Percentiles rank a stretch among this genome's conserved stretches.
phyloP scores from a whole-genome alignment of 2,329 filamentous ascomycete genomes.

The Xylaria sp. region DNA sequence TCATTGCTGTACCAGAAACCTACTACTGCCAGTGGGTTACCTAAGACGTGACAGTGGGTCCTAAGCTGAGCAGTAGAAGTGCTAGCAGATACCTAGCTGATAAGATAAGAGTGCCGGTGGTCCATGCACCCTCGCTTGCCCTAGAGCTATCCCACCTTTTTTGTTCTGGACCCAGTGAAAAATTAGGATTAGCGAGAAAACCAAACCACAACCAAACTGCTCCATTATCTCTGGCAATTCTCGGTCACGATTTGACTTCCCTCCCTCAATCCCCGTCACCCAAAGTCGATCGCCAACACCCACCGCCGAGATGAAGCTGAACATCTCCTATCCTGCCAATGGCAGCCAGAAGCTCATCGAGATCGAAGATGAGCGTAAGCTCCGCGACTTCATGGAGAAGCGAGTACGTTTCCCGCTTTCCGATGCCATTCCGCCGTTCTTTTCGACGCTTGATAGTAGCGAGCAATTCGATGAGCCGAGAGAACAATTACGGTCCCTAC shows the following conservation, averaged over 20 bases:
- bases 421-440: conserved; percentile 26
- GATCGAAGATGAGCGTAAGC: conserved; percentile 98
- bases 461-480: conserved; percentile 24
- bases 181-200: conserved; percentile 50
- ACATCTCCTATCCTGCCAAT: conserved; percentile 93
- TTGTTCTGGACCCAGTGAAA: conserved; percentile 41
- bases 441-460: conserved; percentile 34
- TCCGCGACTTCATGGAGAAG: conserved; percentile 99
- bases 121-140: conserved; percentile 43
- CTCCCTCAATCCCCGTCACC: conserved; percentile 45
- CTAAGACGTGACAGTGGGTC: not conserved
- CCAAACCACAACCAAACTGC: conserved; percentile 44
- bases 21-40: not conserved
- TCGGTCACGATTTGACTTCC: conserved; percentile 48
- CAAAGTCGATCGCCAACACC: conserved; percentile 51
- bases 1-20: not conserved
- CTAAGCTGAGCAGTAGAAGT: not conserved
- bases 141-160: conserved; percentile 44
- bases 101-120: conserved; percentile 31
- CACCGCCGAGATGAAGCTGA: conserved; percentile 77
- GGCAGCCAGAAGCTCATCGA: conserved; percentile 99
- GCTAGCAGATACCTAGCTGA: too few species aligned
- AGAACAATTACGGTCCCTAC: conserved; percentile 4
- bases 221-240: conserved; percentile 41
- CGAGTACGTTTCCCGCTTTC: conserved; percentile 69